Conservation (phyloP, 176 grass and related monocot genomes). For the Carex pumila region DNA sequence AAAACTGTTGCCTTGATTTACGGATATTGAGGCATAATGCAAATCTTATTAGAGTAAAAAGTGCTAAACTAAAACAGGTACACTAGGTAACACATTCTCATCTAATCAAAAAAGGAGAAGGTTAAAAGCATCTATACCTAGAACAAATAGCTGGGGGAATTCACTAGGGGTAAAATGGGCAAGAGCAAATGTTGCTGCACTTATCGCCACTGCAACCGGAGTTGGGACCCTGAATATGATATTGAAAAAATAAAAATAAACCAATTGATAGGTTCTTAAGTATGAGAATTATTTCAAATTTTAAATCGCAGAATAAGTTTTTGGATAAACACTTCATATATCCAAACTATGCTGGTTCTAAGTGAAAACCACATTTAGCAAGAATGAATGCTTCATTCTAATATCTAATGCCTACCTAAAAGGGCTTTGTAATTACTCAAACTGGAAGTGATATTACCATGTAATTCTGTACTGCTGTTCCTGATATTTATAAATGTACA, state of each 20-base stretch:
- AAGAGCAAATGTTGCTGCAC: slow-evolving; percentile 69
- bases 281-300: slow-evolving; percentile 12
- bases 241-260: neutral
- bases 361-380: neutral
- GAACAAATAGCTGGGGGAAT: slow-evolving; percentile 80
- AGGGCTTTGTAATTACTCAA: neutral
- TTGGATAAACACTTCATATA: neutral
- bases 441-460: neutral
- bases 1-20: neutral
- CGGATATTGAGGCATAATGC: neutral
- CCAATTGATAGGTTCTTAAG: neutral
- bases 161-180: slow-evolving; percentile 91
- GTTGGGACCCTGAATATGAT: slow-evolving; percentile 68
- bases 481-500: neutral
- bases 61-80: neutral
- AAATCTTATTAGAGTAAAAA: neutral
- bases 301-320: slow-evolving; percentile 8
- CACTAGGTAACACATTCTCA: neutral
- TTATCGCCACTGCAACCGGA: slow-evolving; percentile 64
- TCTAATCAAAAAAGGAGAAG: neutral
- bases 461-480: neutral
- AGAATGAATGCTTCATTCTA: neutral
- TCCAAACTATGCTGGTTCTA: neutral
- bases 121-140: slow-evolving; percentile 39
- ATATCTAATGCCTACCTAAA: neutral